Evolutionary conservation across 352 stramenopile genomes (phyloP), one percentile per base, ranked within the genome.

Genomic region (Globisporangium nodosum): DNA sequence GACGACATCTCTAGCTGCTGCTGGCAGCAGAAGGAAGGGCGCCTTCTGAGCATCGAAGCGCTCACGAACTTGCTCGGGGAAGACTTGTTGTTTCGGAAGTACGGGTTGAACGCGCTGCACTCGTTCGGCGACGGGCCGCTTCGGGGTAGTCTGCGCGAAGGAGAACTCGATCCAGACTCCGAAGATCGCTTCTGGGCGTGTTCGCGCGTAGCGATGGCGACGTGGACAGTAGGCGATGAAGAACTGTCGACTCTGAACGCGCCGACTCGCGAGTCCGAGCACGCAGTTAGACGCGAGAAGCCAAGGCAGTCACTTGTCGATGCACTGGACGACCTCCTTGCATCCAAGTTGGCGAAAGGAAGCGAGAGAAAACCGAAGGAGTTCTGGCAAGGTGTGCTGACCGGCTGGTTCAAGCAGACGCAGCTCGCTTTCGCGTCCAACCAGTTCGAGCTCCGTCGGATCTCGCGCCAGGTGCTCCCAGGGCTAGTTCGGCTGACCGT

Each of bases 11-110:
- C 48, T 21, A 54, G 31, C 21, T 64, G 76, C 4, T 85, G 70
- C 52, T 92, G 81, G 81, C 81, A 92, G 52, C 70, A 71, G n/a
- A 68, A 71, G 50, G 81, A 92, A 70, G 81, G 79, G 6, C 69
- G 78, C 15, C 63, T 92, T n/a, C 65, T 92, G 54, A 83, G 77
- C 48, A 75, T 92, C 18, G 81, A 92, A 0, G 42, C 76, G 2
- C 58, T 90, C 3, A 54, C 78, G 3, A 70, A 68, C 8, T 61
- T 87, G 4, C 49, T 91, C 3, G 76, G 78, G 13, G 68, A 56
- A 37, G 63, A 82, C 35, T 37, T 59, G 18, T 27, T 81, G 20
- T 64, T 51, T 31, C 15, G 21, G 1, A 11, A 42, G 11, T 63
- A 21, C 24, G 58, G 58, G 12, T 35, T 8, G 18, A 42, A 9